Conservation (phyloP, 2,329 filamentous ascomycete species). For the Aschersonia sp. region DNA sequence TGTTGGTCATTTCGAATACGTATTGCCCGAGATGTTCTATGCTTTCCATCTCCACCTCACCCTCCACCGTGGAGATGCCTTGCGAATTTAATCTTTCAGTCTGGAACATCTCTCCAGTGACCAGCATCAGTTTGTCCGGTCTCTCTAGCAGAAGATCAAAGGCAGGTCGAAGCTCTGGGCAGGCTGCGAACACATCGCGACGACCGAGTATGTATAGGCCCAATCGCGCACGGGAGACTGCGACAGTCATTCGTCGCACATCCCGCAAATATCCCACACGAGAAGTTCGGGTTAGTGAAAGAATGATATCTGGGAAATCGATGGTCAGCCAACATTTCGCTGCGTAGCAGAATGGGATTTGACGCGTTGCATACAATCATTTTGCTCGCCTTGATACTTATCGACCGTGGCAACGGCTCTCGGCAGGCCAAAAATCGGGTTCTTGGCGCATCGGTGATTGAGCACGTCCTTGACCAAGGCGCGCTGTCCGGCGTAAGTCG, state of each 20-base stretch:
- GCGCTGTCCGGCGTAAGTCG: slow-evolving; percentile 85
- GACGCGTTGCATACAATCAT: slow-evolving; percentile 64
- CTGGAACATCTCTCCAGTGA: slow-evolving; percentile 78
- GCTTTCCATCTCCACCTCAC: slow-evolving; percentile 64
- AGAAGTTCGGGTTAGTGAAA: slow-evolving; percentile 81
- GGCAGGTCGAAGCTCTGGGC: slow-evolving; percentile 73
- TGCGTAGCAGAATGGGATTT: too few species aligned
- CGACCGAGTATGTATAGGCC: slow-evolving; percentile 88
- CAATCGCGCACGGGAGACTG: slow-evolving; percentile 78
- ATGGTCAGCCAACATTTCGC: background rate
- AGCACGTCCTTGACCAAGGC: slow-evolving; percentile 83
- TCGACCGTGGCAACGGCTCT: slow-evolving; percentile 88
- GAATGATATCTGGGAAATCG: slow-evolving; percentile 59
- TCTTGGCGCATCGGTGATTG: slow-evolving; percentile 66
- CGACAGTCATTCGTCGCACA: slow-evolving; percentile 84
- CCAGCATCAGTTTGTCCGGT: slow-evolving; percentile 68
- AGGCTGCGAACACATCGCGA: slow-evolving; percentile 74
- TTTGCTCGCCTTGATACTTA: slow-evolving; percentile 98
- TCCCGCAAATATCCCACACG: slow-evolving; percentile 87
- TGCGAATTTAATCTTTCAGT: slow-evolving; percentile 37
- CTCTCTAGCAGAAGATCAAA: slow-evolving; percentile 65
- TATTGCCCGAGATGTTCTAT: slow-evolving; percentile 94
- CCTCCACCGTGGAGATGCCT: slow-evolving; percentile 28
- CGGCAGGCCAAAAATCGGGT: slow-evolving; percentile 75
- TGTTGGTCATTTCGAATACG: slow-evolving; percentile 87